Percentiles rank a stretch among this genome's conserved stretches.
Evolutionary conservation across 371 early-diverging fungal species (phyloP).

Genomic region (Gilbertella persicaria): DNA sequence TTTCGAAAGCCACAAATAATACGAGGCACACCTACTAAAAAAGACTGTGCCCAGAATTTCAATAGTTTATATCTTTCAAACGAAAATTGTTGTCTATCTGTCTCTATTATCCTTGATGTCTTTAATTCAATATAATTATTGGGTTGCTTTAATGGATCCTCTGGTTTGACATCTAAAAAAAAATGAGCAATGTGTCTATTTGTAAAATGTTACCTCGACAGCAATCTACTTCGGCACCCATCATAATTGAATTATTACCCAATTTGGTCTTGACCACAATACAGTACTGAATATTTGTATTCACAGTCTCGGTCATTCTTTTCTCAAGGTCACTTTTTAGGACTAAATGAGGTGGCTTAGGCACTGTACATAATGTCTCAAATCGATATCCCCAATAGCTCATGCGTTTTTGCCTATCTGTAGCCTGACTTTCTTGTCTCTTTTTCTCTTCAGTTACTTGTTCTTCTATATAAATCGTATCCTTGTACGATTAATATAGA

Average conservation of each 20-base stretch:
- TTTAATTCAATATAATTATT: slow-evolving; percentile 85
- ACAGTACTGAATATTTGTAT: slow-evolving; percentile 88
- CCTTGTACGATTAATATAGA: slow-evolving; percentile 25
- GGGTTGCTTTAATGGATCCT: slow-evolving; percentile 39
- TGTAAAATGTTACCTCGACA: slow-evolving; percentile 40
- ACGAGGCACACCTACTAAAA: slow-evolving; percentile 82
- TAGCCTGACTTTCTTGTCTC: slow-evolving; percentile 30
- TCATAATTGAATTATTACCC: slow-evolving; percentile 67
- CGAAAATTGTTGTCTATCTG: slow-evolving; percentile 43
- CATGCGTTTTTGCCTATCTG: slow-evolving; percentile 67
- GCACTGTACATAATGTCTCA: slow-evolving; percentile 64
- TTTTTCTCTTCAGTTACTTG: slow-evolving; percentile 57
- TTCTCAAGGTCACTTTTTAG: slow-evolving; percentile 34
- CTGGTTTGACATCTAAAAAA: slow-evolving; percentile 40
- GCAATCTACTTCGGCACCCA: slow-evolving; percentile 96
- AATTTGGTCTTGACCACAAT: slow-evolving; percentile 80
- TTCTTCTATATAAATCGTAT: slow-evolving; percentile 79
- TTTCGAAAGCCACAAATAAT: slow-evolving; percentile 88
- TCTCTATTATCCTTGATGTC: slow-evolving; percentile 73
- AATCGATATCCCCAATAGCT: slow-evolving; percentile 81
- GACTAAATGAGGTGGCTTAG: slow-evolving; percentile 48
- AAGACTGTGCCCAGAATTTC: slow-evolving; percentile 93
- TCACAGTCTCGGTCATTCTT: slow-evolving; percentile 54
- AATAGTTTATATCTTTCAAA: slow-evolving; percentile 86
- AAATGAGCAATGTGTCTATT: background rate